Evolutionary conservation across 1,139 yeast species (phyloP).

Genomic region (Suhomyces bribrorum): DNA sequence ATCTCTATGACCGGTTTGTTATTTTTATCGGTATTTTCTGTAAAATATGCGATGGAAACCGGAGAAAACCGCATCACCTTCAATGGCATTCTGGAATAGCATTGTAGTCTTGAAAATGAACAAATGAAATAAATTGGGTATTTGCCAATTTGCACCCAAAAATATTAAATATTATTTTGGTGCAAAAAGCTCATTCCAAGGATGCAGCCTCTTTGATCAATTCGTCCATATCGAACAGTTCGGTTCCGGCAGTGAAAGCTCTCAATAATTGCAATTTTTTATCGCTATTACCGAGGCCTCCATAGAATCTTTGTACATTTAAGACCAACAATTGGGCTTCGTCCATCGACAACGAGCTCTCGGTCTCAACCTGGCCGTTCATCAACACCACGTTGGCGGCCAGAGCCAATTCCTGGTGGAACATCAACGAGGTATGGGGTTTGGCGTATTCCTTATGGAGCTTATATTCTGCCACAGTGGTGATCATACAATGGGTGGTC

Average conservation of each 20-base stretch:
- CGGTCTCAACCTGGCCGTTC: constrained; percentile 84
- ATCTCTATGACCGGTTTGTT: background rate
- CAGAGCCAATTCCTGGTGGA: constrained; percentile 76
- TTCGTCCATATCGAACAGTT: constrained; percentile 61
- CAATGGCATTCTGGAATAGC: too few species aligned
- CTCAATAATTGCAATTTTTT: constrained; percentile 58
- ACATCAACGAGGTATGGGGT: constrained; percentile 89
- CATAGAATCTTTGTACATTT: constrained; percentile 87
- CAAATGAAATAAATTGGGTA: background rate
- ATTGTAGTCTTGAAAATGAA: too few species aligned
- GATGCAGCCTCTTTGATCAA: constrained; percentile 74
- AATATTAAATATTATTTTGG: background rate
- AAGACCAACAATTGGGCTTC: constrained; percentile 79
- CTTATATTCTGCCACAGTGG: constrained; percentile 90
- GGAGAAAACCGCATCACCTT: too few species aligned
- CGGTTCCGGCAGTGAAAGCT: constrained; percentile 70
- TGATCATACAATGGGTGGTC: constrained; percentile 87
- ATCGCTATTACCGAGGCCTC: constrained; percentile 52
- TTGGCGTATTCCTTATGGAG: constrained; percentile 88
- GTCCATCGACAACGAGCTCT: constrained; percentile 61
- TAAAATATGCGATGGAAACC: too few species aligned
- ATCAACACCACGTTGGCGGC: constrained; percentile 71
- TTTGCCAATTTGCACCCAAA: background rate
- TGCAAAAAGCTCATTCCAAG: constrained; percentile 42
- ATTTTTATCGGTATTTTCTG: too few species aligned